A percentile compares a stretch with the other conserved stretches of the same genome.
These are phyloP conservation scores for Trichoderma atrobrunneum DNA, from an alignment of 2,329 filamentous ascomycete species.

Conservation along the genomic window DNA sequence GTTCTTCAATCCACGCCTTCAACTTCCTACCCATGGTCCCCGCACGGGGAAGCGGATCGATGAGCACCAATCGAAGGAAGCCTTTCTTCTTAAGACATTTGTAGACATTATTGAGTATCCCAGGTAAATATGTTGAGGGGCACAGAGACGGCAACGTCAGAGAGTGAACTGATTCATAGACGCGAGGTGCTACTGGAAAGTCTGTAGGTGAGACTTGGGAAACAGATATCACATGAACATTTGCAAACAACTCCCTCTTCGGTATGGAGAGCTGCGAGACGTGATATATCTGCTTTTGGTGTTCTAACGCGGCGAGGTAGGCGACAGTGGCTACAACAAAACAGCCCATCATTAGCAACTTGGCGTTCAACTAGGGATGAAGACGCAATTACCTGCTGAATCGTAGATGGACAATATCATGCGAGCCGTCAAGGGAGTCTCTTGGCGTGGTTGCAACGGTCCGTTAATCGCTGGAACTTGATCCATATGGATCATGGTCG, in stretches of 20 bases:
- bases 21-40: slow-evolving; percentile 56
- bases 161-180: slow-evolving; percentile 51
- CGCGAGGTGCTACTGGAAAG: slow-evolving; percentile 39
- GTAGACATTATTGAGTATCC: slow-evolving; percentile 55
- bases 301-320: slow-evolving; percentile 47
- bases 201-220: slow-evolving; percentile 37
- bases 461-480: slow-evolving; percentile 28
- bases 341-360: background rate
- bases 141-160: slow-evolving; percentile 57
- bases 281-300: slow-evolving; percentile 43
- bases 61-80: slow-evolving; percentile 56
- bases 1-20: slow-evolving; percentile 59
- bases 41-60: slow-evolving; percentile 59
- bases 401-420: slow-evolving; percentile 50
- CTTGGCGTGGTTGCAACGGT: background rate
- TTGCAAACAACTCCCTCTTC: slow-evolving; percentile 36
- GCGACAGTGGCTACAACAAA: slow-evolving; percentile 43
- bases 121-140: slow-evolving; percentile 54
- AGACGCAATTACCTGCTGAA: slow-evolving; percentile 40
- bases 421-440: background rate
- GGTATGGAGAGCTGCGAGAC: slow-evolving; percentile 42
- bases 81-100: slow-evolving; percentile 55
- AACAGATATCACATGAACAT: slow-evolving; percentile 40
- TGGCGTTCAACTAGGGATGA: background rate
- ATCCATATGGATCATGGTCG: slow-evolving; percentile 49